A percentile compares a stretch with the other conserved stretches of the same genome.
Evolutionary conservation across 371 early-diverging fungal genomes (phyloP).

Genomic region (Zopfochytrium polystomum): DNA sequence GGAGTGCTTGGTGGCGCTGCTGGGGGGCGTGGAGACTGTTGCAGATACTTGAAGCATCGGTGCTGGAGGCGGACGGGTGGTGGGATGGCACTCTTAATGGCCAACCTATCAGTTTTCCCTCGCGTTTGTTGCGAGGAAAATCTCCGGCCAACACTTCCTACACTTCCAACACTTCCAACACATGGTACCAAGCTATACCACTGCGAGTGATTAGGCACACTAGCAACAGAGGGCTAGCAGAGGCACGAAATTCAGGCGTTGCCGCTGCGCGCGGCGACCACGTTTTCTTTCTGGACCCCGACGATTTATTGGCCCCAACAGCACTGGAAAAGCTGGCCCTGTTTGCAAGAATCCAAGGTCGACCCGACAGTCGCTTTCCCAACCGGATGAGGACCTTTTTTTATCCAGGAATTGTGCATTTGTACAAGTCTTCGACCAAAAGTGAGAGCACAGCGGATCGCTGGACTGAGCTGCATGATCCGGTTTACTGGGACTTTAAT

Average conservation of each 20-base stretch:
- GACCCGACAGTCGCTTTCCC: too few species aligned
- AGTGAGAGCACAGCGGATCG: background rate
- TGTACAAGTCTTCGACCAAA: conserved; percentile 10
- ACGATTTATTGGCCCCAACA: conserved; percentile 25
- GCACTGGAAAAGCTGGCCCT: conserved; percentile 35
- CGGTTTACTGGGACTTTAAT: too few species aligned
- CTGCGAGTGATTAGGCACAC: conserved; percentile 22
- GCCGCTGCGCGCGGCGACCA: conserved; percentile 13
- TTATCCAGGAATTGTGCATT: too few species aligned
- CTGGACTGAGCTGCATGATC: too few species aligned
- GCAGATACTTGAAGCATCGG: background rate
- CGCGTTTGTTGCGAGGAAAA: conserved; percentile 3
- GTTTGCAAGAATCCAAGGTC: conserved; percentile 4
- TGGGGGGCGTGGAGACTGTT: conserved; percentile 1
- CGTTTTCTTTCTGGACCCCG: conserved; percentile 38
- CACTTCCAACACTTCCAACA: background rate
- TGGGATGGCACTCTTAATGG: conserved; percentile 18
- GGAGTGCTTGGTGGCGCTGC: conserved; percentile 3
- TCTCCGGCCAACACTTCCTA: background rate
- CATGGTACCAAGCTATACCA: conserved; percentile 15
- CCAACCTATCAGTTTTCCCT: background rate
- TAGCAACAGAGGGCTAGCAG: conserved; percentile 29
- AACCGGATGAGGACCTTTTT: too few species aligned
- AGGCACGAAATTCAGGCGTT: conserved; percentile 36
- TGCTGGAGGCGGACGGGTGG: background rate